phyloP scores from a whole-genome alignment of 106 monocot genomes.

The Dendrobium nobile region DNA sequence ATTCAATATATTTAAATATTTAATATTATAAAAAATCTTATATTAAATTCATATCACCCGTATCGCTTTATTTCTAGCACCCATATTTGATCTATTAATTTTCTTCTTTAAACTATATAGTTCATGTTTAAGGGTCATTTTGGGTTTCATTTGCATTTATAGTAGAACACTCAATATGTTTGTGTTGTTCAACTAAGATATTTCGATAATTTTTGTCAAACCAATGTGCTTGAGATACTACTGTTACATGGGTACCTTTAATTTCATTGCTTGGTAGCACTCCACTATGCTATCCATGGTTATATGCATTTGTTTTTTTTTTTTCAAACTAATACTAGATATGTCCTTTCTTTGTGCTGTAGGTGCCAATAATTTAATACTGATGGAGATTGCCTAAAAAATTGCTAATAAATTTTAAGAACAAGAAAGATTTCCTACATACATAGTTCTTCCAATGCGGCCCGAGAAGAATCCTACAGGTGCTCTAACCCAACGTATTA shows the following conservation, averaged over 20 bases:
- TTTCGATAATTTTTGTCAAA: neutral
- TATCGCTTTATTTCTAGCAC: no score
- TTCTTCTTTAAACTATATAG: no score
- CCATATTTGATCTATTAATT: no score
- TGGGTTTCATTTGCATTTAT: neutral
- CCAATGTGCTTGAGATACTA: neutral
- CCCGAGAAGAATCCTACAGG: constrained; percentile 84
- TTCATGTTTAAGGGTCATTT: neutral
- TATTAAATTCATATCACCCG: no score
- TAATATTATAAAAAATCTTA: no score
- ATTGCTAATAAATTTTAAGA: constrained; percentile 86
- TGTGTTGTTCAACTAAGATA: neutral
- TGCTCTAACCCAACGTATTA: constrained; percentile 68
- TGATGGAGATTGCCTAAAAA: constrained; percentile 90
- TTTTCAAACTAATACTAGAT: neutral
- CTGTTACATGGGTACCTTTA: neutral
- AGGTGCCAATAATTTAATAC: constrained; percentile 95
- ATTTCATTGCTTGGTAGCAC: neutral
- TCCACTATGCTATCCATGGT: neutral
- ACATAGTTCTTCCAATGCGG: constrained; percentile 94
- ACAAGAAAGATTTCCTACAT: constrained; percentile 83
- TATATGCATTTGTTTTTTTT: neutral
- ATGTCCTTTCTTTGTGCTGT: constrained; percentile 8
- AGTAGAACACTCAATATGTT: neutral
- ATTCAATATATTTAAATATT: no score